These are phyloP conservation scores for Chimonanthus salicifolius DNA, from an alignment of 164 flowering plant genomes.

Conservation along the genomic window DNA sequence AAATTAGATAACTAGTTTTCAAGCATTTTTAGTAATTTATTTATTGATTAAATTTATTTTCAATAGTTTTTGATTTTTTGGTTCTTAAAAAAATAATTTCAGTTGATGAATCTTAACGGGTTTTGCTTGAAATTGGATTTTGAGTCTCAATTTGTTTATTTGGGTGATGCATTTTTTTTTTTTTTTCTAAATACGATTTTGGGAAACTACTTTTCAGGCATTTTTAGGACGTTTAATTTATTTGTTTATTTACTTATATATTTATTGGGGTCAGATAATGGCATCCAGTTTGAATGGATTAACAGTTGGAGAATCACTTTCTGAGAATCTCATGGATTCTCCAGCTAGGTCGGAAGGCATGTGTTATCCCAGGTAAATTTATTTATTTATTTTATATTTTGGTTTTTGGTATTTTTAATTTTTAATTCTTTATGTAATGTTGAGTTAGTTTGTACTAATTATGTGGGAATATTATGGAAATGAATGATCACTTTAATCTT, in stretches of 20 bases:
- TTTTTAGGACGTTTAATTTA: neutral
- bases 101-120: neutral
- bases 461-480: neutral
- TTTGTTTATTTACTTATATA: neutral
- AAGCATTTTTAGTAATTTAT: neutral
- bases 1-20: neutral
- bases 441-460: neutral
- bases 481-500: neutral
- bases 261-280: constrained; percentile 56
- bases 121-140: neutral
- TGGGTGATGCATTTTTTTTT: neutral
- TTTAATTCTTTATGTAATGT: neutral
- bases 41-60: neutral
- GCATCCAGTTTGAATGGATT: constrained; percentile 93
- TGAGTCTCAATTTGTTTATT: neutral
- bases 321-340: constrained; percentile 72
- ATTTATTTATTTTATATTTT: neutral
- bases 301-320: constrained; percentile 71
- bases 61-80: neutral
- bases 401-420: neutral
- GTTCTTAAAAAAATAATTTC: neutral
- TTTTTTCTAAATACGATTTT: neutral
- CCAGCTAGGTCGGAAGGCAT: constrained; percentile 70
- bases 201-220: neutral
- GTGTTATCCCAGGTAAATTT: constrained; percentile 36